Base-by-base conservation (phyloP, 2,329 filamentous ascomycete genomes). In the Rhinocladiella similis region DNA sequence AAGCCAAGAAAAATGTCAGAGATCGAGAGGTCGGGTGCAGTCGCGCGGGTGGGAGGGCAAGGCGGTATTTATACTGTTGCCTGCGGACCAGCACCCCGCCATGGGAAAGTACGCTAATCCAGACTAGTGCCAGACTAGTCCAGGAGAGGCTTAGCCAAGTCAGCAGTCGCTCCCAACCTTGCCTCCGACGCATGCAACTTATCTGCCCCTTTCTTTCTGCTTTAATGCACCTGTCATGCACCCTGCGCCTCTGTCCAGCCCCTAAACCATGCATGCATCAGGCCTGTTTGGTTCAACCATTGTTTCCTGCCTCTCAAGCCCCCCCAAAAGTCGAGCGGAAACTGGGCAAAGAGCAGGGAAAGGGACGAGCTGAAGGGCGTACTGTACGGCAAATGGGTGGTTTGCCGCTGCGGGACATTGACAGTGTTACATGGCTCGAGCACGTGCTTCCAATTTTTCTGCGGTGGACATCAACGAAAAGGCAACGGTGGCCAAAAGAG, bases 1-100 rank as follows among this genome's bases (percentile, higher is more conserved):
- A 60, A 60, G 57, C 59, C 53, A 58, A 55, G 50, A 59, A 59
- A 59, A 59, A 61, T 56, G 56, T 59, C 53, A 56, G 50, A 53
- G 47, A 53, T 42, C 41, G 41, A 51, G 46, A 56, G 50, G 53
- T 59, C 55, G 59, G 55, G 39, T 51, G 48, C 53, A 43, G 42
- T 56, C 55, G 59, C 53, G 57, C 50, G 50, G 49, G 53, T 50
- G 39, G 57, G 54, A 53, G 54, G 57, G 46, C 48, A 54, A 53
- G 56, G 46, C 46, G 25, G 49, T 43, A 54, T 61, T 54, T 59
- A 59, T 61, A 61, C 41, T 56, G 36, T 7, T 50, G 52, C 19
- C 50, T 20, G 47, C 38, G 36, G 33, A 25, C 47, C 25, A 47
- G 13, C 48, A 52, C 54, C 54, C 54, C 54, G 54, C 54, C 59